A percentile compares a stretch with the other conserved stretches of the same genome.
Evolutionary conservation across 768 basidiomycete species (phyloP).

Genomic region (Hypholoma sublateritium): DNA sequence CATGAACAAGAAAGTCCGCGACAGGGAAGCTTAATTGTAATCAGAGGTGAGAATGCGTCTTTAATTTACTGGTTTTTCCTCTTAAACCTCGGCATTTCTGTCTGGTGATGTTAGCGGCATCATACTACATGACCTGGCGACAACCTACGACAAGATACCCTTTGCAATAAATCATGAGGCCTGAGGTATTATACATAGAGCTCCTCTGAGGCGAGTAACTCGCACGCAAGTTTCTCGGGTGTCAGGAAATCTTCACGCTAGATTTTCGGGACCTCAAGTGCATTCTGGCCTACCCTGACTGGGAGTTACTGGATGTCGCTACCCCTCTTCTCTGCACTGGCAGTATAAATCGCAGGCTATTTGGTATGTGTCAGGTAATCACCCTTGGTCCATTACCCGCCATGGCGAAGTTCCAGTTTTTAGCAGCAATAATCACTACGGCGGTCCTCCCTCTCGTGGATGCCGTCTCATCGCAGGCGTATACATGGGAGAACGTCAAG

Average conservation of each 20-base stretch:
- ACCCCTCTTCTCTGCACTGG: neutral
- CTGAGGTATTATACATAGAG: neutral
- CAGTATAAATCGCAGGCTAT: neutral
- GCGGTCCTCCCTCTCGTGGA: slow-evolving; percentile 26
- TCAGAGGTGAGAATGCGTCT: too few species aligned
- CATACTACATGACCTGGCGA: too few species aligned
- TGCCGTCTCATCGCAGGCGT: slow-evolving; percentile 47
- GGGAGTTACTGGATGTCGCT: neutral
- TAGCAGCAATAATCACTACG: slow-evolving; percentile 30
- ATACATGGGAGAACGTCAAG: slow-evolving; percentile 67
- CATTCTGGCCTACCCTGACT: neutral
- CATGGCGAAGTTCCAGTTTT: slow-evolving; percentile 32
- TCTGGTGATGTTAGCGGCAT: neutral
- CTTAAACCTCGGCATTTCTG: slow-evolving; percentile 18
- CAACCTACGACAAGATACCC: neutral
- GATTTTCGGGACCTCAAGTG: slow-evolving; percentile 11
- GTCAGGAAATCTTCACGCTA: slow-evolving; percentile 7
- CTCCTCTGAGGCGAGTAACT: neutral
- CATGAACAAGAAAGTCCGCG: neutral
- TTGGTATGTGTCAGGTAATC: neutral
- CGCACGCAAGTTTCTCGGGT: slow-evolving; percentile 17
- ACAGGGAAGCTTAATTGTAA: too few species aligned
- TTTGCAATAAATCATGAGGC: neutral
- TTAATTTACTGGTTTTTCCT: neutral
- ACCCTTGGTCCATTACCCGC: slow-evolving; percentile 3